phyloP scores from a whole-genome alignment of 768 basidiomycete species.

The Pisolithus sp. region DNA sequence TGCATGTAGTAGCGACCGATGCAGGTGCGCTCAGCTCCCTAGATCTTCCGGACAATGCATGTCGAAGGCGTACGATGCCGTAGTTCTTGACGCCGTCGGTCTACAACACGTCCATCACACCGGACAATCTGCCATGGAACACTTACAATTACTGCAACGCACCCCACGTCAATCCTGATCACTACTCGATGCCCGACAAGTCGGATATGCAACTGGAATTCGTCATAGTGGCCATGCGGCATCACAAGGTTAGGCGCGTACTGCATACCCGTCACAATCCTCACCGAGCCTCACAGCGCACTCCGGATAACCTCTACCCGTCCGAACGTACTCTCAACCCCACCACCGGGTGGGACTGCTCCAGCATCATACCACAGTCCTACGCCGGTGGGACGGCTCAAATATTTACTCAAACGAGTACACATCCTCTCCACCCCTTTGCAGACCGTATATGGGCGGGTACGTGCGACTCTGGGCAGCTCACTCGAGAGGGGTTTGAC shows the following conservation, averaged over 20 bases:
- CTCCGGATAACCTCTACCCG: slow-evolving; percentile 45
- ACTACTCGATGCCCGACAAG: slow-evolving; percentile 30
- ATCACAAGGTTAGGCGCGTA: slow-evolving; percentile 37
- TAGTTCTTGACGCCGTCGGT: slow-evolving; percentile 9
- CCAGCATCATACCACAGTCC: slow-evolving; percentile 31
- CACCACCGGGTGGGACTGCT: slow-evolving; percentile 35
- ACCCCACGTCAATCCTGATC: slow-evolving; percentile 36
- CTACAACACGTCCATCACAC: slow-evolving; percentile 41
- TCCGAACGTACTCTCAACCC: slow-evolving; percentile 36
- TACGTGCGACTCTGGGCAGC: slow-evolving; percentile 42
- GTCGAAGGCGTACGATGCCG: no score
- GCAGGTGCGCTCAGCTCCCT: no score
- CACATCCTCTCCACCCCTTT: slow-evolving; percentile 40
- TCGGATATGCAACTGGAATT: slow-evolving; percentile 31
- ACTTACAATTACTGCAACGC: slow-evolving; percentile 53
- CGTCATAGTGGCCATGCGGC: slow-evolving; percentile 38
- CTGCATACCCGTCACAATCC: neutral
- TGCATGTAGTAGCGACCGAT: no score
- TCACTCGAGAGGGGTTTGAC: slow-evolving; percentile 38
- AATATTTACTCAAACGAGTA: slow-evolving; percentile 35
- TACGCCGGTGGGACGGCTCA: slow-evolving; percentile 32
- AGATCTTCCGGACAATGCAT: no score
- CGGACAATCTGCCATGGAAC: slow-evolving; percentile 36
- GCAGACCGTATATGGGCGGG: slow-evolving; percentile 40
- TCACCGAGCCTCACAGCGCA: slow-evolving; percentile 26